These are phyloP conservation scores for Hypoxylon sp. DNA, from an alignment of 2,329 filamentous ascomycete species.

Conservation along the genomic window DNA sequence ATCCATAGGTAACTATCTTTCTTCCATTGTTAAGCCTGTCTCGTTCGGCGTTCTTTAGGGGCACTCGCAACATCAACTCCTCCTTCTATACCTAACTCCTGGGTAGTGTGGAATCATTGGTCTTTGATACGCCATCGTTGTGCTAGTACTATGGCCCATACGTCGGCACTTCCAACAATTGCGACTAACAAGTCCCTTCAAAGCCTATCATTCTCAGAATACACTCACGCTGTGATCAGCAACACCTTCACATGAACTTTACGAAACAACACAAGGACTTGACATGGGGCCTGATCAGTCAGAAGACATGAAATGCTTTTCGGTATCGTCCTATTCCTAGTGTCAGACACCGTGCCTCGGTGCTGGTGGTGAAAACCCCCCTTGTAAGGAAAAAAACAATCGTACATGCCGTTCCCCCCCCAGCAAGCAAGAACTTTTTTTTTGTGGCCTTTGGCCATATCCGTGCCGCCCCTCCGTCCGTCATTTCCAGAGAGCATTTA, in stretches of 20 bases:
- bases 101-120: no score
- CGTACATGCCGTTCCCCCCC: conserved; percentile 42
- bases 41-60: no score
- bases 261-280: not conserved
- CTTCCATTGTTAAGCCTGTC: no score
- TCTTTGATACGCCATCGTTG: no score
- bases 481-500: conserved; percentile 34
- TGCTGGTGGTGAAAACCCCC: conserved; percentile 38
- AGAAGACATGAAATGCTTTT: conserved; percentile 29
- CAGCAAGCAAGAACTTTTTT: conserved; percentile 42
- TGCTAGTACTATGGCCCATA: no score
- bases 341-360: conserved; percentile 37
- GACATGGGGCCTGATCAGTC: conserved; percentile 13
- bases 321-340: conserved; percentile 45
- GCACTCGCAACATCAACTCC: not conserved
- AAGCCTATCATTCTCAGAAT: no score
- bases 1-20: no score
- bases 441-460: conserved; percentile 26
- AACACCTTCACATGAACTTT: no score
- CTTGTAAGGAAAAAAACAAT: conserved; percentile 45
- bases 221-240: no score
- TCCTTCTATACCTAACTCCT: no score
- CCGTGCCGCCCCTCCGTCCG: conserved; percentile 38
- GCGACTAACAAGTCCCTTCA: no score
- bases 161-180: no score